These are phyloP conservation scores for Bolboschoenoplectus hybrid DNA, from an alignment of 202 grass and related monocot genomes.

Conservation along the genomic window DNA sequence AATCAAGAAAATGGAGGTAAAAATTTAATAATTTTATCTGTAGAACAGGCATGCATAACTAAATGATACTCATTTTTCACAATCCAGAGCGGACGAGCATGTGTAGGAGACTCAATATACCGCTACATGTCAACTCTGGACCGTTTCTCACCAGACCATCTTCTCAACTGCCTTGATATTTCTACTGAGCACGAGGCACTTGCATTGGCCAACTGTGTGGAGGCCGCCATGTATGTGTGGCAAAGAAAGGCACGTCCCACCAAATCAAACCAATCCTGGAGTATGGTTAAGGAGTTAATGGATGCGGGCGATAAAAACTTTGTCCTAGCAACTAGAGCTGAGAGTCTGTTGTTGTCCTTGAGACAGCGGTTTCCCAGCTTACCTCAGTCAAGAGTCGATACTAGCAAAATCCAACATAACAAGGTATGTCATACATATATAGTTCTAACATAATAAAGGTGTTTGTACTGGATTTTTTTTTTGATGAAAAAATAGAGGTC, in stretches of 20 bases:
- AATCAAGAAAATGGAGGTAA: neutral
- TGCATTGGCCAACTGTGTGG: slow-evolving; percentile 60
- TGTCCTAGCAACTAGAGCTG: slow-evolving; percentile 66
- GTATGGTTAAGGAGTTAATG: slow-evolving; percentile 78
- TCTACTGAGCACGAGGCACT: slow-evolving; percentile 84
- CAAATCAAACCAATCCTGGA: slow-evolving; percentile 57
- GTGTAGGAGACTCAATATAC: slow-evolving; percentile 73
- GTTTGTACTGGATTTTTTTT: neutral
- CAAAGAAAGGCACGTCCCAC: slow-evolving; percentile 55
- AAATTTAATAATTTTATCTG: neutral
- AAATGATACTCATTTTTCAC: neutral
- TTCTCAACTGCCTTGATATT: slow-evolving; percentile 67
- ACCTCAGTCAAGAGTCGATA: slow-evolving; percentile 78
- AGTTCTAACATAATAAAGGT: neutral
- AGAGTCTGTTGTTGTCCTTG: slow-evolving; percentile 64
- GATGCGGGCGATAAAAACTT: slow-evolving; percentile 74
- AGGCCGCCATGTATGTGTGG: slow-evolving; percentile 89
- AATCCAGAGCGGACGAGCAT: slow-evolving; percentile 63
- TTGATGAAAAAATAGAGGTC: too few relatives aligned
- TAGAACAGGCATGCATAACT: slow-evolving; percentile 18
- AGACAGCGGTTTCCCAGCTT: slow-evolving; percentile 72
- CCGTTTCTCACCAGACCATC: slow-evolving; percentile 70
- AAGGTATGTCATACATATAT: slow-evolving; percentile 50
- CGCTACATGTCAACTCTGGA: slow-evolving; percentile 74
- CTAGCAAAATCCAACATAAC: slow-evolving; percentile 87